These are phyloP conservation scores for Calvatia gigantea DNA, from an alignment of 768 basidiomycete species.

Conservation along the genomic window DNA sequence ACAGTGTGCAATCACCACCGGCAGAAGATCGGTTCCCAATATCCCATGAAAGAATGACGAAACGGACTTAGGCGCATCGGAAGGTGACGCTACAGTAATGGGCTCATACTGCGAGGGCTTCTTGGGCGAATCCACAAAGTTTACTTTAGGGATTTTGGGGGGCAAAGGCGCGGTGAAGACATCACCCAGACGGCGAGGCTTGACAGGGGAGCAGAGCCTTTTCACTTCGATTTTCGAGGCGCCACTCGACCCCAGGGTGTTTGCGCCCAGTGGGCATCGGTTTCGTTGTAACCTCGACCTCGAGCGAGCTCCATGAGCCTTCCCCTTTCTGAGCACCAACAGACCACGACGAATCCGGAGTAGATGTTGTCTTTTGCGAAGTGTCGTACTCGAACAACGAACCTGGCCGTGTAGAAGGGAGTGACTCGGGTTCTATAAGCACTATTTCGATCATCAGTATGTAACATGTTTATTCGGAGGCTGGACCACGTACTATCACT, in stretches of 20 bases:
- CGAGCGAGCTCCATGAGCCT: neutral
- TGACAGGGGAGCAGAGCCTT: neutral
- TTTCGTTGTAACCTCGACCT: neutral
- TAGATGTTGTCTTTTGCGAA: neutral
- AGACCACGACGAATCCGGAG: constrained; percentile 1
- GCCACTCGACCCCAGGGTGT: neutral
- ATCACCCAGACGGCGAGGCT: neutral
- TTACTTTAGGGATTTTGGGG: neutral
- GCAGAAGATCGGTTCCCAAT: constrained; percentile 25
- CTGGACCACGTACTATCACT: neutral
- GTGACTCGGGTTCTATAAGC: neutral
- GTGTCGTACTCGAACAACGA: neutral
- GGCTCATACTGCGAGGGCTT: neutral
- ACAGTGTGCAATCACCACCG: constrained; percentile 33
- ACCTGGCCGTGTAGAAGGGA: neutral
- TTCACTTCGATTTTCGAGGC: neutral
- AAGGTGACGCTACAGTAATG: neutral
- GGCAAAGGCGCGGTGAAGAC: neutral
- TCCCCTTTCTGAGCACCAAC: neutral
- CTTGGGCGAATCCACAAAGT: neutral
- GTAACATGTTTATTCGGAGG: neutral
- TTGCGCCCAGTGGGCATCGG: neutral
- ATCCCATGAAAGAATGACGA: constrained; percentile 3
- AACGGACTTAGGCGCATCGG: neutral
- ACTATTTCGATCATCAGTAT: neutral